Evolutionary conservation across 768 basidiomycete genomes (phyloP), one percentile per base, ranked within the genome.

Genomic region (Strobilomyces confusus): DNA sequence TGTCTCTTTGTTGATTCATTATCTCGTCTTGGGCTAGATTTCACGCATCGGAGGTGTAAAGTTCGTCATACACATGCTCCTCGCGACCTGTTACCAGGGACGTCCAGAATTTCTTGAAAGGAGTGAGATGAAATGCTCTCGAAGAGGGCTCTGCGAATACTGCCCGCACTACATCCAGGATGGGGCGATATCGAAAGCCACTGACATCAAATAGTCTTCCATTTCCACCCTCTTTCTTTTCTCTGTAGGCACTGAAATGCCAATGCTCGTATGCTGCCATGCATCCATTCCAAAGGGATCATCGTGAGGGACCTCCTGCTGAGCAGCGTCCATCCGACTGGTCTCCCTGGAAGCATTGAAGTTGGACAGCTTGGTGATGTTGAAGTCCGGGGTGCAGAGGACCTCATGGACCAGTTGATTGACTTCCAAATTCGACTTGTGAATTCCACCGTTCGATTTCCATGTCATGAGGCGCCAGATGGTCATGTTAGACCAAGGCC

Each of bases 1-100:
- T 9, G 36, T n/a, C 36, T n/a, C 36, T 37, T 15, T 17, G 14
- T n/a, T 37, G 14, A 6, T 37, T 37, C 36, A 37, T 37, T 15
- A 37, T 37, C 17, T 37, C 36, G 17, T 37, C 36, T 13, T 68
- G 62, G 5, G 60, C 65, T 1, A 44, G 19, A 5, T 58, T 57
- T 52, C 64, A 66, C 0, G 58, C 52, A 29, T 63, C 54, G 0
- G 65, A 67, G 0, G 55, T 59, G 41, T 65, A 68, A 2, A 67
- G 37, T 23, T 69, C 60, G 20, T 64, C 60, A 19, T 63, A 62
- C 0, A 68, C 17, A 1, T 49, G 37, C 26, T 63, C 54, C 6
- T 58, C 47, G 8, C 33, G n/a, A 9, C 54, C 54, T 0, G 48
- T 50, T 1, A 40, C 0, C 0, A 53, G 58, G 1, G 61, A 53